Percentiles rank a stretch among this genome's conserved stretches.
phyloP scores from a whole-genome alignment of 768 basidiomycete species.

The Arthromyces matolae region DNA sequence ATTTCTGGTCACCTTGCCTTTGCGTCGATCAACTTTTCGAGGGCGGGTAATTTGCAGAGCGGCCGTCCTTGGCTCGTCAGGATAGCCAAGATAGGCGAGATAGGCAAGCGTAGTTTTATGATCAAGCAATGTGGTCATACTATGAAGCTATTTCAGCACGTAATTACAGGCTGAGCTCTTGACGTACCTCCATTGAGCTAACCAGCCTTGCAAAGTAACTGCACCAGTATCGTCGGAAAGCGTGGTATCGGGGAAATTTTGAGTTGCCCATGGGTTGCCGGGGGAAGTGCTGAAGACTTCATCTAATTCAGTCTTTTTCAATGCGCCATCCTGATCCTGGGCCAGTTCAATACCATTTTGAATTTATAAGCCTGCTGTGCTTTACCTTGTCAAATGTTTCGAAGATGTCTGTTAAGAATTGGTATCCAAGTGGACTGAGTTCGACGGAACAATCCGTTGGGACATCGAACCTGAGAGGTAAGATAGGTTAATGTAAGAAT shows the following conservation, averaged over 20 bases:
- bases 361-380: background rate
- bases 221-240: constrained; percentile 83
- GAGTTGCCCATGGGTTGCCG: constrained; percentile 93
- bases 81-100: constrained; percentile 93
- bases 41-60: constrained; percentile 85
- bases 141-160: constrained; percentile 26
- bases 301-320: constrained; percentile 78
- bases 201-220: constrained; percentile 96
- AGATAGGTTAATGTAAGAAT: background rate
- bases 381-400: constrained; percentile 88
- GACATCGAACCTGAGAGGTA: constrained; percentile 82
- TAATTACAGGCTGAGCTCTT: background rate
- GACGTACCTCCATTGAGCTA: constrained; percentile 94
- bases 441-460: constrained; percentile 93
- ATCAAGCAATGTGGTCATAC: constrained; percentile 97
- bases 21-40: constrained; percentile 79
- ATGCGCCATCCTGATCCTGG: constrained; percentile 92
- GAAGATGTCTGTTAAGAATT: constrained; percentile 96
- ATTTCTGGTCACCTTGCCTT: constrained; percentile 84
- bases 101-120: constrained; percentile 90
- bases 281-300: constrained; percentile 93
- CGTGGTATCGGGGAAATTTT: constrained; percentile 88
- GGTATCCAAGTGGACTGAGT: constrained; percentile 88
- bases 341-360: background rate
- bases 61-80: constrained; percentile 69